phyloP scores from a whole-genome alignment of 2,329 filamentous ascomycete species.

The Nemania sp. region DNA sequence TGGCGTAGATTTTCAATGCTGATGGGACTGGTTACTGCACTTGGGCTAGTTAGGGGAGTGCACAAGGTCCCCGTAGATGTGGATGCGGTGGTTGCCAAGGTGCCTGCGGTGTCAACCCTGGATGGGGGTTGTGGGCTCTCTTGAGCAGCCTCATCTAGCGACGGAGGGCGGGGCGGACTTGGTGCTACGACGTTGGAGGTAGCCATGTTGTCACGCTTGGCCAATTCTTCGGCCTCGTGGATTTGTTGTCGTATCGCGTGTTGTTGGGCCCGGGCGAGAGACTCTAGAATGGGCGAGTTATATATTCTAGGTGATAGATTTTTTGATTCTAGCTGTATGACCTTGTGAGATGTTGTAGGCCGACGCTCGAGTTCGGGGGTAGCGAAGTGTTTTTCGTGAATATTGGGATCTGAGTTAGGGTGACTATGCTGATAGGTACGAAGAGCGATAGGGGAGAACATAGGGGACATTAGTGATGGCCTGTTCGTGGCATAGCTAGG shows the following conservation, averaged over 20 bases:
- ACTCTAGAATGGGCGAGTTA: constrained; percentile 56
- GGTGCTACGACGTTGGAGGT: constrained; percentile 31
- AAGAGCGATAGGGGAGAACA: constrained; percentile 56
- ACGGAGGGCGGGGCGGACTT: constrained; percentile 50
- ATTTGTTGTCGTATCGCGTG: constrained; percentile 50
- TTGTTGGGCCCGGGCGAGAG: constrained; percentile 55
- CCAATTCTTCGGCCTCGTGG: constrained; percentile 52
- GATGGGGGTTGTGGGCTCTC: constrained; percentile 51
- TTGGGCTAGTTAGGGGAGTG: constrained; percentile 67
- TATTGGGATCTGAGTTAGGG: constrained; percentile 60
- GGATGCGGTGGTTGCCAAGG: constrained; percentile 64
- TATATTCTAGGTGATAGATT: constrained; percentile 53
- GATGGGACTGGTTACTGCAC: constrained; percentile 64
- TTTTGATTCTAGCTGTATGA: constrained; percentile 55
- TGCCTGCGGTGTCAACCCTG: constrained; percentile 57
- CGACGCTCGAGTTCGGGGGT: constrained; percentile 57
- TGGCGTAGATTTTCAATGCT: constrained; percentile 54
- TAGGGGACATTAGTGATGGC: constrained; percentile 53
- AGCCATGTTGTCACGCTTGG: constrained; percentile 46
- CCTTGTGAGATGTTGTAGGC: constrained; percentile 61
- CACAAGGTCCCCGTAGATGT: constrained; percentile 62
- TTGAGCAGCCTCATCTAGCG: constrained; percentile 57
- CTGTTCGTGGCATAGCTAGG: constrained; percentile 52
- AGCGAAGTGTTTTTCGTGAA: constrained; percentile 54
- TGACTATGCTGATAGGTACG: constrained; percentile 59